Evolutionary conservation across 495 filamentous ascomycete genomes (phyloP).

Genomic region (Aspergillus bertholletiae): DNA sequence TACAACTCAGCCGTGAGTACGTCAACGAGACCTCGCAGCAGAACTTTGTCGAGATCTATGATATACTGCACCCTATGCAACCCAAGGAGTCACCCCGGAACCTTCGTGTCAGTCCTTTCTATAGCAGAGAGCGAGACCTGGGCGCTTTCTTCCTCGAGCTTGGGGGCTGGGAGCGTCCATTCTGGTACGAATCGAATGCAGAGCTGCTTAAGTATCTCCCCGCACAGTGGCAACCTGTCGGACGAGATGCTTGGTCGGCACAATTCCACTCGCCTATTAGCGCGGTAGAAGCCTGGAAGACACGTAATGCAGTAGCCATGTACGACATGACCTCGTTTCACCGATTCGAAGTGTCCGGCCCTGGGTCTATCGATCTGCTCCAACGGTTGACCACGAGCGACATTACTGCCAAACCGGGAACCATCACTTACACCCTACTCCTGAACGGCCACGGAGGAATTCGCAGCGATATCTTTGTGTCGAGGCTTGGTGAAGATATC

Average conservation of each 20-base stretch:
- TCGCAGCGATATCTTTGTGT: slow-evolving; percentile 37
- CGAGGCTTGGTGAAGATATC: slow-evolving; percentile 31
- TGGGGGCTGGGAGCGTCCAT: slow-evolving; percentile 49
- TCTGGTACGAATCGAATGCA: slow-evolving; percentile 48
- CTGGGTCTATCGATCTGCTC: slow-evolving; percentile 40
- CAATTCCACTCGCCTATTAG: slow-evolving; percentile 45
- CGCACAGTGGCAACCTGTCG: slow-evolving; percentile 37
- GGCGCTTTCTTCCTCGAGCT: slow-evolving; percentile 47
- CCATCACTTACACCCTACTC: slow-evolving; percentile 42
- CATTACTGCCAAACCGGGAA: slow-evolving; percentile 30
- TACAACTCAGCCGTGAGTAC: slow-evolving; percentile 41
- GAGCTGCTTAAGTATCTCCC: slow-evolving; percentile 38
- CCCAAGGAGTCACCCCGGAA: slow-evolving; percentile 44
- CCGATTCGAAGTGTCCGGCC: slow-evolving; percentile 44
- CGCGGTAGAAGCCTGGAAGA: slow-evolving; percentile 51
- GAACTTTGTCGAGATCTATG: slow-evolving; percentile 52
- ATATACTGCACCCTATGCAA: slow-evolving; percentile 48
- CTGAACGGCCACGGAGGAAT: slow-evolving; percentile 40
- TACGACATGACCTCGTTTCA: slow-evolving; percentile 53
- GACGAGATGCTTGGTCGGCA: slow-evolving; percentile 45
- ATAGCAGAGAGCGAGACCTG: slow-evolving; percentile 40
- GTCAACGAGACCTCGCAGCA: slow-evolving; percentile 45
- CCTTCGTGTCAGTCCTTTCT: slow-evolving; percentile 44
- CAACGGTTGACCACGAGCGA: slow-evolving; percentile 44
- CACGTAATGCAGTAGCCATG: slow-evolving; percentile 49